Conservation (phyloP, 768 basidiomycete species). For the Hydnomerulius pinastri region DNA sequence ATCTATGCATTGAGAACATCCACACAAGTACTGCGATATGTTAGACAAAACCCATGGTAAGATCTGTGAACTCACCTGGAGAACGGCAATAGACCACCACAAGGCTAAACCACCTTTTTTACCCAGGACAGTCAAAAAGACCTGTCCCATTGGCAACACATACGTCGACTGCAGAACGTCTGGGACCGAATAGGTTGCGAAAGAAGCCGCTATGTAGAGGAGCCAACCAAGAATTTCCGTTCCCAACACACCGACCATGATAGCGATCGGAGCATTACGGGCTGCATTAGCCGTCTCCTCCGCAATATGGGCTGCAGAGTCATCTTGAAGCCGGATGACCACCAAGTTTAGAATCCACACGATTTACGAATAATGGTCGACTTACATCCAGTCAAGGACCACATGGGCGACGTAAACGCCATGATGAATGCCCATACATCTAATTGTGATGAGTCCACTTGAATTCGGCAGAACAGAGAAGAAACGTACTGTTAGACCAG, state of each 20-base stretch:
- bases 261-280: conserved; percentile 45
- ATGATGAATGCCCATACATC: conserved; percentile 28
- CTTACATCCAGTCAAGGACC: conserved; percentile 26
- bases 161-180: conserved; percentile 34
- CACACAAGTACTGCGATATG: conserved; percentile 37
- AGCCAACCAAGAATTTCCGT: conserved; percentile 46
- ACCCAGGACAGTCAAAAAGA: conserved; percentile 40
- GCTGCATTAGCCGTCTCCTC: conserved; percentile 48
- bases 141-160: conserved; percentile 43
- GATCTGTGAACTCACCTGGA: conserved; percentile 35
- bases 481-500: conserved; percentile 19
- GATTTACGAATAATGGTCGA: not conserved
- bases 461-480: not conserved
- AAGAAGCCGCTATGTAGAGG: conserved; percentile 43
- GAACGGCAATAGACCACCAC: conserved; percentile 45
- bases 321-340: conserved; percentile 31
- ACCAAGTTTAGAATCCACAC: not conserved
- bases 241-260: conserved; percentile 41
- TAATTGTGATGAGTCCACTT: not conserved
- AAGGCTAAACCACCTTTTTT: conserved; percentile 44
- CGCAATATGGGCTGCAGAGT: conserved; percentile 49
- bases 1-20: conserved; percentile 48
- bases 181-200: conserved; percentile 42
- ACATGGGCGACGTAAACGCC: conserved; percentile 29
- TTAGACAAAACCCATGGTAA: not conserved